Evolutionary conservation across 257 asterid genomes (phyloP).

Genomic region (Solanum dulcamara): DNA sequence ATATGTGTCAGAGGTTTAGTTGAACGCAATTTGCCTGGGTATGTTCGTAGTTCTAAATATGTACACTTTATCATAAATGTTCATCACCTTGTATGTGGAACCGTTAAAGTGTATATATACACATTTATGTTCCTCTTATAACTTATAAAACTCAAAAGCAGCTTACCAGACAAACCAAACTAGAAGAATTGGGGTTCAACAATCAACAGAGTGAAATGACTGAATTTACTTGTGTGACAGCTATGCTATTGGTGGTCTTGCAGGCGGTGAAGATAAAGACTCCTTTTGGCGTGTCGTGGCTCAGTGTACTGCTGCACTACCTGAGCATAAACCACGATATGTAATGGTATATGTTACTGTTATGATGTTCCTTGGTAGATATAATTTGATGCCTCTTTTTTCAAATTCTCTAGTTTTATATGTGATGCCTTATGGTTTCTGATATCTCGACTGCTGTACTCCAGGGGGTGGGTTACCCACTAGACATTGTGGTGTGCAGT

Average conservation of each 20-base stretch:
- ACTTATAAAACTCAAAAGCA: background rate
- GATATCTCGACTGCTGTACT: constrained; percentile 4
- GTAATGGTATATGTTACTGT: constrained; percentile 54
- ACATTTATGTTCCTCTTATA: background rate
- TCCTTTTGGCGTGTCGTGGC: constrained; percentile 99
- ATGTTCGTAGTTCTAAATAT: constrained; percentile 6
- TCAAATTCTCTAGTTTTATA: background rate
- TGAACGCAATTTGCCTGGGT: constrained; percentile 96
- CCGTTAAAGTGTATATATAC: background rate
- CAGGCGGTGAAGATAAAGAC: constrained; percentile 99
- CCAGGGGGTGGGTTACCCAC: constrained; percentile 98
- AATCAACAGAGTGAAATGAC: constrained; percentile 18
- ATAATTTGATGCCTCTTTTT: background rate
- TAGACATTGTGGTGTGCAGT: constrained; percentile 95
- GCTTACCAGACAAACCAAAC: background rate
- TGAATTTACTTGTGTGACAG: constrained; percentile 44
- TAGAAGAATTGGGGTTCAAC: background rate
- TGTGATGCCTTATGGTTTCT: background rate
- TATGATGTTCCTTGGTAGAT: background rate
- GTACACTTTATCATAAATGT: background rate
- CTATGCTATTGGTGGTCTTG: constrained; percentile 99
- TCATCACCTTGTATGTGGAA: background rate
- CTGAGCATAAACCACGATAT: constrained; percentile 94
- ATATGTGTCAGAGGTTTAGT: constrained; percentile 88
- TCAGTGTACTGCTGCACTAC: constrained; percentile 95